Conservation (phyloP, 2,329 filamentous ascomycete species). For the Aaosphaeria pasadenensis region DNA sequence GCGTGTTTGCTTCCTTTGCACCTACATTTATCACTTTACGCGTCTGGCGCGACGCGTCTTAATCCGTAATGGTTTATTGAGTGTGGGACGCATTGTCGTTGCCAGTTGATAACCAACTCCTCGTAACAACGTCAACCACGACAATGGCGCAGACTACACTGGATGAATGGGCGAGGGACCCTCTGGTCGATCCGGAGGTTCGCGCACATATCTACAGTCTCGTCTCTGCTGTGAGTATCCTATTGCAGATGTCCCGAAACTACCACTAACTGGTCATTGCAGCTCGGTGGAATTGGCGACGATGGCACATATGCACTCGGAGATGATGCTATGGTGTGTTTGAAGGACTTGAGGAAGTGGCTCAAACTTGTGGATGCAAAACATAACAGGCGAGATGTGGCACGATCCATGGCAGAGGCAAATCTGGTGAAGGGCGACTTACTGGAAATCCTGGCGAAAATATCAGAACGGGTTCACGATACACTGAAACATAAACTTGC, state of each 20-base stretch:
- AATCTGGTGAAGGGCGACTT: conserved; percentile 90
- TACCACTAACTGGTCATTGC: conserved; percentile 13
- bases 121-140: conserved; percentile 18
- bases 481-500: conserved; percentile 76
- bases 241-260: not conserved
- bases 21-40: conserved; percentile 21
- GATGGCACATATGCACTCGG: conserved; percentile 83
- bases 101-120: too few species aligned
- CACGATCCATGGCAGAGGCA: conserved; percentile 84
- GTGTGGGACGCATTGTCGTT: conserved; percentile 3
- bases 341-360: conserved; percentile 95
- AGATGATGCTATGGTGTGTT: conserved; percentile 86
- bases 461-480: conserved; percentile 70
- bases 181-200: conserved; percentile 79
- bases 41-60: conserved; percentile 28
- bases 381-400: conserved; percentile 89
- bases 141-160: conserved; percentile 36
- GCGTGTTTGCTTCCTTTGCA: conserved; percentile 21
- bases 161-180: conserved; percentile 44
- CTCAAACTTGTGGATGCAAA: conserved; percentile 92
- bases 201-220: conserved; percentile 91
- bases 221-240: conserved; percentile 73
- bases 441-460: conserved; percentile 77
- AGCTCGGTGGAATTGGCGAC: conserved; percentile 85
- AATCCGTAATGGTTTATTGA: conserved; percentile 5